phyloP scores from a whole-genome alignment of 1,139 yeast genomes.

The Taiozyma sp. region DNA sequence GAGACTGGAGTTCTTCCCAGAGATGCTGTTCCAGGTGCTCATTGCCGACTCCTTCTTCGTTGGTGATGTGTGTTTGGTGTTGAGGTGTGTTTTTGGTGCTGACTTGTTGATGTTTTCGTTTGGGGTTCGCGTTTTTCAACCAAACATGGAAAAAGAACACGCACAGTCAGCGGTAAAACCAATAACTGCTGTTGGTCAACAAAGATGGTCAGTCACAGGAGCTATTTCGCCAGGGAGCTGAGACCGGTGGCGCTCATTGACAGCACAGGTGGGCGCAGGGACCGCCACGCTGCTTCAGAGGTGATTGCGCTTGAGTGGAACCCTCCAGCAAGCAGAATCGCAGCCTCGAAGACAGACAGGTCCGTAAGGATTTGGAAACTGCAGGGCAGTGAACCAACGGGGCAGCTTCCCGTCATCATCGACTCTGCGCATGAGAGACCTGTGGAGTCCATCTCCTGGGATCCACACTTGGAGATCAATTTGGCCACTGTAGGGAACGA shows the following conservation, averaged over 20 bases:
- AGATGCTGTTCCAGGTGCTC: background rate
- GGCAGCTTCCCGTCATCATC: slow-evolving; percentile 34
- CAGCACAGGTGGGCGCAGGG: background rate
- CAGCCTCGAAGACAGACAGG: slow-evolving; percentile 42
- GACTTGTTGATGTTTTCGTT: background rate
- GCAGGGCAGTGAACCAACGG: slow-evolving; percentile 24
- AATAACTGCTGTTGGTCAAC: background rate
- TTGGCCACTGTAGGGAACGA: slow-evolving; percentile 62
- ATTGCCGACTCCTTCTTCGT: background rate
- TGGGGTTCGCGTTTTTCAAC: background rate
- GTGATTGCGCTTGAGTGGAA: slow-evolving; percentile 31
- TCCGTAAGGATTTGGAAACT: slow-evolving; percentile 41
- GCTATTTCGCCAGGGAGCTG: background rate
- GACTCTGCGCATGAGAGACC: slow-evolving; percentile 43
- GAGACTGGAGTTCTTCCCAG: background rate
- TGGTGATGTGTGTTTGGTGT: background rate
- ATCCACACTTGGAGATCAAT: slow-evolving; percentile 45
- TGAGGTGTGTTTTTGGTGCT: too few species aligned
- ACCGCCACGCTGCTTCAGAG: slow-evolving; percentile 4
- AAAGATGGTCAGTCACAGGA: background rate
- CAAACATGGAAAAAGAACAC: background rate
- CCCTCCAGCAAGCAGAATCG: slow-evolving; percentile 39
- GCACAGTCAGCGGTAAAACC: background rate
- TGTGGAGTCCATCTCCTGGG: slow-evolving; percentile 55
- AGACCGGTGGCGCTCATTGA: slow-evolving; percentile 5